Percentiles rank a stretch among this genome's conserved stretches.
Conservation (phyloP, 1,139 yeast genomes). For the Trichomonascaceae sp. region DNA sequence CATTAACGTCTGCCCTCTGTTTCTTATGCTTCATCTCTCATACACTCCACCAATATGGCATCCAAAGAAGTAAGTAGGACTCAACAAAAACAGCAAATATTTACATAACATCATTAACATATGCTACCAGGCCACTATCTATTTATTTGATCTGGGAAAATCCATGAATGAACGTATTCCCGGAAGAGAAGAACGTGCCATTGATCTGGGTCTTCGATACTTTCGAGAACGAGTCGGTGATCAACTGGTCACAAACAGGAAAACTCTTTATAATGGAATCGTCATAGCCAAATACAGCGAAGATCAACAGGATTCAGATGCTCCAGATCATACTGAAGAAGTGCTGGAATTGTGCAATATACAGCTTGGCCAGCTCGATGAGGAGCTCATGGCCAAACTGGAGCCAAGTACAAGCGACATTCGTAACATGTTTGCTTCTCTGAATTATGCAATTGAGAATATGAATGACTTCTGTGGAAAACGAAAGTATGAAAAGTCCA, state of each 20-base stretch:
- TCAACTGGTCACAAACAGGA: slow-evolving; percentile 33
- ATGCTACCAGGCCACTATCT: slow-evolving; percentile 39
- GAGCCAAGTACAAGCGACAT: slow-evolving; percentile 1
- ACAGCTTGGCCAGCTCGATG: slow-evolving; percentile 4
- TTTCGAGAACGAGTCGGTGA: slow-evolving; percentile 40
- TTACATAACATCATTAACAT: not conserved
- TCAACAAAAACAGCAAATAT: not conserved
- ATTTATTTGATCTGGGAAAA: slow-evolving; percentile 48
- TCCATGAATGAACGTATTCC: slow-evolving; percentile 35
- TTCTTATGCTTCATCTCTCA: not conserved
- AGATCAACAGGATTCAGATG: slow-evolving; percentile 17
- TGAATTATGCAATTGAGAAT: slow-evolving; percentile 31
- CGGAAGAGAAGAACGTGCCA: slow-evolving; percentile 27
- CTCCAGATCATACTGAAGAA: slow-evolving; percentile 13
- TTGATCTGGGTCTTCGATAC: slow-evolving; percentile 39
- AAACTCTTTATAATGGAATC: slow-evolving; percentile 4
- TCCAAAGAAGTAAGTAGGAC: slow-evolving; percentile 34
- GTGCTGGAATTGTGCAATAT: slow-evolving; percentile 14
- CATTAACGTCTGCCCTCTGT: not conserved
- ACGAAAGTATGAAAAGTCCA: slow-evolving; percentile 33
- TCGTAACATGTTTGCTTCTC: slow-evolving; percentile 28
- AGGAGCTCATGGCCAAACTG: slow-evolving; percentile 4
- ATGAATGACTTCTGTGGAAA: slow-evolving; percentile 30
- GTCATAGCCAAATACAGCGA: not conserved
- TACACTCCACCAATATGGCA: slow-evolving; percentile 21